Percentiles rank a stretch among this genome's conserved stretches.
phyloP scores from a whole-genome alignment of 176 grass and related monocot genomes.

The Aegilops sharonensis region DNA sequence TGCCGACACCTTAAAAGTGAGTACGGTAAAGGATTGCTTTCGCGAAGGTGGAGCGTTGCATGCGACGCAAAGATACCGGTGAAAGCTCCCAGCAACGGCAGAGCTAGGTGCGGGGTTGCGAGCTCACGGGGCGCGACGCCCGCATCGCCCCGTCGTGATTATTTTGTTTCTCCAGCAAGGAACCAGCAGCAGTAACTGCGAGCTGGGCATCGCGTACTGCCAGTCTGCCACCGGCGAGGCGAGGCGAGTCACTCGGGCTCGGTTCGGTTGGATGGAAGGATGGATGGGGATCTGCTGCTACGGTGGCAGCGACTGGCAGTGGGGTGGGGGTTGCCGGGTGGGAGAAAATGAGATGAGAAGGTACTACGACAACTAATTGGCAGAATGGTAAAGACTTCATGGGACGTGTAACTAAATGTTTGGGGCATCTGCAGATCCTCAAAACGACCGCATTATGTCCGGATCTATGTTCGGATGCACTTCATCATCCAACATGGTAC shows the following conservation, averaged over 20 bases:
- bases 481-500: no score
- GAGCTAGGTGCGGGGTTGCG: background rate
- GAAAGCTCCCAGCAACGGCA: conserved; percentile 34
- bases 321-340: no score
- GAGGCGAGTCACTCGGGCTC: no score
- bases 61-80: background rate
- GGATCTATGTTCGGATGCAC: no score
- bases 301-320: no score
- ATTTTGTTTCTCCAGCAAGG: background rate
- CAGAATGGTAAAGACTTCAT: no score
- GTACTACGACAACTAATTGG: no score
- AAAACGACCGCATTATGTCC: no score
- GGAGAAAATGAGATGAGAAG: background rate
- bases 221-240: background rate
- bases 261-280: no score
- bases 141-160: background rate
- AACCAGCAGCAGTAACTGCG: background rate
- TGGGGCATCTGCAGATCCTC: no score
- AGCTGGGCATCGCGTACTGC: background rate
- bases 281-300: no score
- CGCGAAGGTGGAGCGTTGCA: conserved; percentile 16
- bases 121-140: conserved; percentile 5
- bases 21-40: conserved; percentile 28
- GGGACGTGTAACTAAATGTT: no score
- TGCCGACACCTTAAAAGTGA: background rate